phyloP scores from a whole-genome alignment of 768 basidiomycete species.

The Podaxis sp. region DNA sequence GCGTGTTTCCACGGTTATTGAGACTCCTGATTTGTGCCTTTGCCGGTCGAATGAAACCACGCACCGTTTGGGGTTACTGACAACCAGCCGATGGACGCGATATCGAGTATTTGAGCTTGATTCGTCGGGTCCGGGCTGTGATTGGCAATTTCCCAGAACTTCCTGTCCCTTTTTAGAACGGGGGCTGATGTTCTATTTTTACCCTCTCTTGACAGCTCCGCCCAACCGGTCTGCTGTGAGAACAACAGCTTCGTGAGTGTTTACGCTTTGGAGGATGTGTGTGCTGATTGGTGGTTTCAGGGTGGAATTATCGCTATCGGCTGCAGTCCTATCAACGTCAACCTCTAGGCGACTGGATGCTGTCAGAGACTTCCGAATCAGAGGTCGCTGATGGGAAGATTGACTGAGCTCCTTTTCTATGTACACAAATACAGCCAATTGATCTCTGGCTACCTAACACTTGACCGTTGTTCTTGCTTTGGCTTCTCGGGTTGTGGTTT shows the following conservation, averaged over 20 bases:
- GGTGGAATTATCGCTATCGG: slow-evolving; percentile 36
- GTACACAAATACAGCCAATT: neutral
- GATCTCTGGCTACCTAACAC: neutral
- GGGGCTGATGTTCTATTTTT: slow-evolving; percentile 1
- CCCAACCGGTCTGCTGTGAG: slow-evolving; percentile 38
- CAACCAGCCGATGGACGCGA: neutral
- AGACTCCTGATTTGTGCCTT: neutral
- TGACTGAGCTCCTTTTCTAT: neutral
- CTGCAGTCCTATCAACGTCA: slow-evolving; percentile 36
- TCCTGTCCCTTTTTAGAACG: neutral
- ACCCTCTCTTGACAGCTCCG: slow-evolving; percentile 16
- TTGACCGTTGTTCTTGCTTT: neutral
- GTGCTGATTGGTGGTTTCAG: slow-evolving; percentile 18
- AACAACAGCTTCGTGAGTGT: slow-evolving; percentile 35
- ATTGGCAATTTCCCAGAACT: neutral
- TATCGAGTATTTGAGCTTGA: neutral
- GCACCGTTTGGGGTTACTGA: neutral
- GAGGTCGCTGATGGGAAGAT: neutral
- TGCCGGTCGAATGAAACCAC: neutral
- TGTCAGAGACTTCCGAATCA: neutral
- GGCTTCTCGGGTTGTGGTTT: no score
- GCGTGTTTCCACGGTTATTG: slow-evolving; percentile 1
- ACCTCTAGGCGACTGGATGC: slow-evolving; percentile 20
- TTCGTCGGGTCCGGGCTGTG: slow-evolving; percentile 4
- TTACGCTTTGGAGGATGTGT: neutral